Base-by-base conservation (phyloP, 2,329 filamentous ascomycete genomes). In the Lasiodiplodia gonubiensis region DNA sequence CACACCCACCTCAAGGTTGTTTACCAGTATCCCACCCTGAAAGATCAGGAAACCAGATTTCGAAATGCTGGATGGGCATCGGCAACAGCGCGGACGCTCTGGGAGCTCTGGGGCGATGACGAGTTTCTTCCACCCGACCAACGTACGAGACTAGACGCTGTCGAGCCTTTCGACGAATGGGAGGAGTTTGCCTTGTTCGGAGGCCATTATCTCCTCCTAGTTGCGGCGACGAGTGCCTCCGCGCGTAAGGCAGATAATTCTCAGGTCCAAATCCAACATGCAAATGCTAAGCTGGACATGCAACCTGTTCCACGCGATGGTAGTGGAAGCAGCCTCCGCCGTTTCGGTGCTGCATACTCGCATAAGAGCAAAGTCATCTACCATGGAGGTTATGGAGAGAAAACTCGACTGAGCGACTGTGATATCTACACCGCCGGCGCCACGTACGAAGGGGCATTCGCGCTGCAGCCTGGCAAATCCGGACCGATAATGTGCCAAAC, bases 91-190 rank as follows among this genome's bases (percentile, higher is more conserved):
- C 86, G 86, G 75, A 92, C 89, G 72, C 82, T 97, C 12, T 97
- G 94, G 92, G 86, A 93, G 66, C 82, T 93, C 0, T 97, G 94
- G 94, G 88, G 86, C 12, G 88, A 91, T 70, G 82, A 88, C 16
- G 75, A 80, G 2, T 94, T 94, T 76, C 79, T 97, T 23, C 83
- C 82, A 6, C 74, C 84, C 1, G 78, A 83, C 1, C 85, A 92
- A 69, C 86, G 92, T 70, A 80, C 76, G 42, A 80, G 80, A 12
- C 80, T 97, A 16, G 90, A 97, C 72, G 75, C 80, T 0, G 79
- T 93, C 18, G 94, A 97, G 74, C 88, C 90, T 0, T 97, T 98
- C 75, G 94, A 98, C 77, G 94, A 97, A 79, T 97, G 93, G 93
- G 94, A 98, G 78, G 94, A 97, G 74, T 93, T 97, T 75, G 89